These are phyloP conservation scores for Stagonosporopsis chrysanthemi DNA, from an alignment of 2,329 filamentous ascomycete species.

Conservation along the genomic window DNA sequence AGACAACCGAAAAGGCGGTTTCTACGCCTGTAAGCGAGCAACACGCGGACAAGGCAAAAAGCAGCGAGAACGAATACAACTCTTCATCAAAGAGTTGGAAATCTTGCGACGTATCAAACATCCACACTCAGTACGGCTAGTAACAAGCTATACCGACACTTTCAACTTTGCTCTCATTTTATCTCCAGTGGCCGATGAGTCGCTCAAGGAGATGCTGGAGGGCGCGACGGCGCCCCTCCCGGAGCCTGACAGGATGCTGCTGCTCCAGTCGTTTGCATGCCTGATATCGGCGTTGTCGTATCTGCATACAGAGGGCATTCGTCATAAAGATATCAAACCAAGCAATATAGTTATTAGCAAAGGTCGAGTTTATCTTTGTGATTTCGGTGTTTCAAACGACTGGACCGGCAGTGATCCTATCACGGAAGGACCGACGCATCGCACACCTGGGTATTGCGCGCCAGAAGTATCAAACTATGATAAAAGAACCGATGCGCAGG, in stretches of 20 bases:
- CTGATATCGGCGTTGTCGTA: background rate
- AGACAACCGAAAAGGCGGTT: background rate
- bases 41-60: background rate
- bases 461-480: background rate
- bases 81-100: background rate
- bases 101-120: background rate
- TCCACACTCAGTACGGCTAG: background rate
- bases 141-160: background rate
- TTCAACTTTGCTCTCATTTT: background rate
- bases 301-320: background rate
- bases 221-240: background rate
- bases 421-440: background rate
- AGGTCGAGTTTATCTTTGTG: background rate
- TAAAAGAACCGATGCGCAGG: background rate
- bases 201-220: background rate
- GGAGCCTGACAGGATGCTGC: background rate
- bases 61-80: background rate
- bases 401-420: background rate
- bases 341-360: background rate
- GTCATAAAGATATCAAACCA: constrained; percentile 3
- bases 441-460: background rate
- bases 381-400: constrained; percentile 1
- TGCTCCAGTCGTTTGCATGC: constrained; percentile 1
- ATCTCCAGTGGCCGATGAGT: constrained; percentile 1
- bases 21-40: background rate